These are phyloP conservation scores for Schizophyllum commune DNA, from an alignment of 1,284 basidiomycete species.

Conservation along the genomic window DNA sequence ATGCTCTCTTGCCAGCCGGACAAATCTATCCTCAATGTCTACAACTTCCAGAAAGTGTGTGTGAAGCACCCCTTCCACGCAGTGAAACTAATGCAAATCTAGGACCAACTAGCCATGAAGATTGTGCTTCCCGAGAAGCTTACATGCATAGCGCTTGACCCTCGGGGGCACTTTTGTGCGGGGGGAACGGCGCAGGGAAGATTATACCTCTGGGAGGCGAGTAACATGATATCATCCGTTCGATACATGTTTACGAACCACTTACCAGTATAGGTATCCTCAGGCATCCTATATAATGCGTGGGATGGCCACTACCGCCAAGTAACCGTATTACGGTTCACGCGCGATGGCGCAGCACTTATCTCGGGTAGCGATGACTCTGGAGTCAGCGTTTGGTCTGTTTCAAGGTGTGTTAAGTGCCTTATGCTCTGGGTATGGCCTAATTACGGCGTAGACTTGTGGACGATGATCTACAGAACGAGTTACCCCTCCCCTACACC, in stretches of 20 bases:
- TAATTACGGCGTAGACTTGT: constrained; percentile 43
- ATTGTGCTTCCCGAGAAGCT: constrained; percentile 88
- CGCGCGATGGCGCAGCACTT: constrained; percentile 72
- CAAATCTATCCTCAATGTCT: constrained; percentile 75
- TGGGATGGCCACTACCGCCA: constrained; percentile 96
- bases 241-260: constrained; percentile 9
- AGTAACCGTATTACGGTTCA: constrained; percentile 78
- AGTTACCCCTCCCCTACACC: constrained; percentile 70
- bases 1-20: constrained; percentile 72
- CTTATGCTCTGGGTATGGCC: constrained; percentile 13
- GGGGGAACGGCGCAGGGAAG: constrained; percentile 85
- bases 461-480: constrained; percentile 62
- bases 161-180: constrained; percentile 70
- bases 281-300: constrained; percentile 81
- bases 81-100: constrained; percentile 7
- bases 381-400: constrained; percentile 81
- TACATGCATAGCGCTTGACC: constrained; percentile 71
- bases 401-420: constrained; percentile 65
- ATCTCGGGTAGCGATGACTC: constrained; percentile 89
- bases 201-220: constrained; percentile 92
- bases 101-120: constrained; percentile 86
- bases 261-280: constrained; percentile 58
- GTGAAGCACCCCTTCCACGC: constrained; percentile 5
- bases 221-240: constrained; percentile 19
- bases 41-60: constrained; percentile 74